Conservation (phyloP, 2,329 filamentous ascomycete genomes). For the Colletotrichum sansevieriae region DNA sequence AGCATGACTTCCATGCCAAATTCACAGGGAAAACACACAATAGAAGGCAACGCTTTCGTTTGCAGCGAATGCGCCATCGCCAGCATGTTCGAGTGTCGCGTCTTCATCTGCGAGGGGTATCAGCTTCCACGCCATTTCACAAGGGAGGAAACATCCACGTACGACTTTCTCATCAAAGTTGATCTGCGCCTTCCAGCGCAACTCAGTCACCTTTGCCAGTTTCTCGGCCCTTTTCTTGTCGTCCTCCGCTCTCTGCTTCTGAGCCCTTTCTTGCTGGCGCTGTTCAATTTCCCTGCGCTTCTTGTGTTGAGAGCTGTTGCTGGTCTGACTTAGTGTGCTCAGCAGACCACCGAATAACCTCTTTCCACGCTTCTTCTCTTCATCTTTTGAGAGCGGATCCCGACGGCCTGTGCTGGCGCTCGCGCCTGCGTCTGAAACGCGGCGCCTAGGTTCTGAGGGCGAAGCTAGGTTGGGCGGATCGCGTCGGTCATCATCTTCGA, state of each 20-base stretch:
- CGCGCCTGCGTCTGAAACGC: slow-evolving; percentile 25
- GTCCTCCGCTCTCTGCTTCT: slow-evolving; percentile 79
- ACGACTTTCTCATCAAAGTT: slow-evolving; percentile 83
- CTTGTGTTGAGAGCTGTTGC: slow-evolving; percentile 72
- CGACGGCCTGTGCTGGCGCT: slow-evolving; percentile 50
- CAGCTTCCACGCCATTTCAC: slow-evolving; percentile 42
- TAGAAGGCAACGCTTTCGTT: slow-evolving; percentile 77
- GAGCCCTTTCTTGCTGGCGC: slow-evolving; percentile 81
- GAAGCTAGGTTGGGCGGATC: slow-evolving; percentile 4
- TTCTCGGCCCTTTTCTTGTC: slow-evolving; percentile 76
- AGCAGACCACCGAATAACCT: slow-evolving; percentile 88
- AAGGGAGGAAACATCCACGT: slow-evolving; percentile 51
- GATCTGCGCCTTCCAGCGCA: slow-evolving; percentile 77
- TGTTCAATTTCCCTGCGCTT: slow-evolving; percentile 85
- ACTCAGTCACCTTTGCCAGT: slow-evolving; percentile 70
- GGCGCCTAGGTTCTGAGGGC: not conserved
- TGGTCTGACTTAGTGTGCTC: slow-evolving; percentile 81
- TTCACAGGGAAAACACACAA: slow-evolving; percentile 70
- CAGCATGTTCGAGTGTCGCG: slow-evolving; percentile 79
- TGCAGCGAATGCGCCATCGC: slow-evolving; percentile 79
- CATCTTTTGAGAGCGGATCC: slow-evolving; percentile 54
- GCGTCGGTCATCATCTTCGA: slow-evolving; percentile 33
- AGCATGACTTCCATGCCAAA: not conserved
- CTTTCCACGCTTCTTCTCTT: slow-evolving; percentile 88
- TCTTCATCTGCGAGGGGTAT: slow-evolving; percentile 71